These are phyloP conservation scores for Aspergillus sp. DNA, from an alignment of 2,329 filamentous ascomycete genomes.

Conservation along the genomic window DNA sequence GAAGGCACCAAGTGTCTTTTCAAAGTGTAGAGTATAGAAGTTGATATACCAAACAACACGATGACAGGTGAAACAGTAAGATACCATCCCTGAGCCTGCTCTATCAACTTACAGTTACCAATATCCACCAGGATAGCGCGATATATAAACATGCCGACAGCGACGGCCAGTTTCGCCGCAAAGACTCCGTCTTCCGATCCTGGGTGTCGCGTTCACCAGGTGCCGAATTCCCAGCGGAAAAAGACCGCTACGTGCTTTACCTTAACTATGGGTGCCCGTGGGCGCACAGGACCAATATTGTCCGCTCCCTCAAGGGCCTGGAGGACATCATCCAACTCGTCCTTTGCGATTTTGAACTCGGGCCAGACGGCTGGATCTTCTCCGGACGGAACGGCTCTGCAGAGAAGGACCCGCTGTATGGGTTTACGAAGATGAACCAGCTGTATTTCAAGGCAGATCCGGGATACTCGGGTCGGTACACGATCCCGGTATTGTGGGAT, in stretches of 20 bases:
- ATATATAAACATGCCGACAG: slow-evolving; percentile 39
- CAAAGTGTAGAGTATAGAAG: background rate
- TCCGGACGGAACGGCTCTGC: slow-evolving; percentile 59
- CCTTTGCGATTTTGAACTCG: slow-evolving; percentile 40
- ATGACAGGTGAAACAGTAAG: background rate
- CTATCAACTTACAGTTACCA: background rate
- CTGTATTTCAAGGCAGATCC: slow-evolving; percentile 72
- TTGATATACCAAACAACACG: background rate
- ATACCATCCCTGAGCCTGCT: background rate
- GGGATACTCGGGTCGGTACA: slow-evolving; percentile 71
- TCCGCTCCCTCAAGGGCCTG: slow-evolving; percentile 52
- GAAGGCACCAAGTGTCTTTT: background rate
- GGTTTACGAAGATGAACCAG: slow-evolving; percentile 69
- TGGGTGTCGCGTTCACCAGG: slow-evolving; percentile 53
- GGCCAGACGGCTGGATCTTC: slow-evolving; percentile 70
- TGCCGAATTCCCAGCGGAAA: slow-evolving; percentile 58
- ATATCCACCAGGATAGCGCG: slow-evolving; percentile 12
- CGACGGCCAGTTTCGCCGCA: slow-evolving; percentile 55
- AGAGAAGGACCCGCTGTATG: slow-evolving; percentile 67
- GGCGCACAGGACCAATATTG: slow-evolving; percentile 55
- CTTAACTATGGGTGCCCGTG: slow-evolving; percentile 63
- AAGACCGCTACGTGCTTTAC: slow-evolving; percentile 62
- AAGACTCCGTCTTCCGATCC: slow-evolving; percentile 56
- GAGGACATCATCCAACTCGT: slow-evolving; percentile 52
- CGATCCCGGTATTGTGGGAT: slow-evolving; percentile 81